Conservation (phyloP, 495 filamentous ascomycete species). For the Lasiosphaeria ovina region DNA sequence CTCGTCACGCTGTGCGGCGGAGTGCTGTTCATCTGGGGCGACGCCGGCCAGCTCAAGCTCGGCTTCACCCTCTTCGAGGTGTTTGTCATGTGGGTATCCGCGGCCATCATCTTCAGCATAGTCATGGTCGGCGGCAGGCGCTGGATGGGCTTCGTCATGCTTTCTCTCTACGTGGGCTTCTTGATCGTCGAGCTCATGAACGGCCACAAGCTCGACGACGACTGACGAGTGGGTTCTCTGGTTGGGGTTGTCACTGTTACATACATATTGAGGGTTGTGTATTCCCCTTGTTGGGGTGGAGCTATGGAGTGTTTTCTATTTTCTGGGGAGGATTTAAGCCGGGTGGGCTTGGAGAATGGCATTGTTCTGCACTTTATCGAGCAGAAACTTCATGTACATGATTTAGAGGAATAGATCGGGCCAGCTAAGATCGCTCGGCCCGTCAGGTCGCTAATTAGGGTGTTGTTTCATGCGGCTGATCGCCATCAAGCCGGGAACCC, state of each 20-base stretch:
- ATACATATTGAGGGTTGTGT: neutral
- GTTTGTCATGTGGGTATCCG: slow-evolving; percentile 35
- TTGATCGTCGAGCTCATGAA: slow-evolving; percentile 39
- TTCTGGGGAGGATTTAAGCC: no score
- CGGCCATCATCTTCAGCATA: slow-evolving; percentile 29
- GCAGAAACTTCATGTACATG: no score
- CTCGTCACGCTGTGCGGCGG: slow-evolving; percentile 53
- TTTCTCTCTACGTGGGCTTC: slow-evolving; percentile 41
- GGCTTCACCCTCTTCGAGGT: slow-evolving; percentile 36
- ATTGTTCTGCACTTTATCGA: no score
- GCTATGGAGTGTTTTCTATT: neutral
- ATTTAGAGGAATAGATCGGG: no score
- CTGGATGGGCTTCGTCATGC: slow-evolving; percentile 37
- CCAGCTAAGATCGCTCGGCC: no score
- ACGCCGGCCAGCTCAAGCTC: slow-evolving; percentile 17
- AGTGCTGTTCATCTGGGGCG: slow-evolving; percentile 36
- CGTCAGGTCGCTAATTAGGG: no score
- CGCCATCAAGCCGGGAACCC: no score
- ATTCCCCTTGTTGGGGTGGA: neutral
- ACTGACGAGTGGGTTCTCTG: slow-evolving; percentile 4
- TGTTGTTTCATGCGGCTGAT: no score
- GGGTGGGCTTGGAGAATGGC: no score
- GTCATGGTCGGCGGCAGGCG: slow-evolving; percentile 34
- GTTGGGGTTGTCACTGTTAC: neutral
- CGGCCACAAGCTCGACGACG: slow-evolving; percentile 20